A percentile compares a stretch with the other conserved stretches of the same genome.
These are phyloP conservation scores for Phialophora expanda DNA, from an alignment of 2,329 filamentous ascomycete genomes.

Conservation along the genomic window DNA sequence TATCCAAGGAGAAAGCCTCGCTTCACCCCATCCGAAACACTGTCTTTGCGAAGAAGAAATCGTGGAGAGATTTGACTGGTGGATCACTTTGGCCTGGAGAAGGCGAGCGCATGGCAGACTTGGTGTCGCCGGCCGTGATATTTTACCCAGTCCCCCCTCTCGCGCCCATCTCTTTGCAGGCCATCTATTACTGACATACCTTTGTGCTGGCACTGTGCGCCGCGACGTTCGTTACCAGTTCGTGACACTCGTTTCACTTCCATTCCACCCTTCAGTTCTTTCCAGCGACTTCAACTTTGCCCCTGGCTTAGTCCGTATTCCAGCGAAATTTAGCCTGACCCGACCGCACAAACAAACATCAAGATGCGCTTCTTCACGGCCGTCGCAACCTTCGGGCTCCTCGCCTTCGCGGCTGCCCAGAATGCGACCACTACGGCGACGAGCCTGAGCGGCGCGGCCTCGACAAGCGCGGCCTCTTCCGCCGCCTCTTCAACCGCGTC, in stretches of 20 bases:
- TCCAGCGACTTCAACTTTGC: not conserved
- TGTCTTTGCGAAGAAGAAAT: conserved; percentile 14
- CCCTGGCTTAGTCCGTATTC: not conserved
- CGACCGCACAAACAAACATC: conserved; percentile 6
- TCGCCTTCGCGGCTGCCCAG: conserved; percentile 51
- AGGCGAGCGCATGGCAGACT: conserved; percentile 1
- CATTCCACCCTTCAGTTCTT: conserved; percentile 9
- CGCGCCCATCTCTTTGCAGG: conserved; percentile 13
- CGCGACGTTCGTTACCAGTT: conserved; percentile 17
- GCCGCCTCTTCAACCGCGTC: conserved; percentile 43
- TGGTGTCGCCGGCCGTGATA: conserved; percentile 1
- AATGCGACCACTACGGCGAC: conserved; percentile 13
- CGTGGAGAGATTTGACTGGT: conserved; percentile 29
- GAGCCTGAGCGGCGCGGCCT: conserved; percentile 38
- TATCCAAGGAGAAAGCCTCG: conserved; percentile 15
- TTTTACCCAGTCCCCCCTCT: conserved; percentile 7
- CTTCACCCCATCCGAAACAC: conserved; percentile 24
- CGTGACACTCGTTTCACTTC: conserved; percentile 12
- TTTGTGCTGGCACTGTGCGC: conserved; percentile 24
- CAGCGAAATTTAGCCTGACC: not conserved
- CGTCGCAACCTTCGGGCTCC: conserved; percentile 46
- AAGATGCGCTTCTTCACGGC: conserved; percentile 38
- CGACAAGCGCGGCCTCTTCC: conserved; percentile 43
- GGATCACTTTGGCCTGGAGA: conserved; percentile 3
- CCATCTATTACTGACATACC: conserved; percentile 6